Evolutionary conservation across 2,329 filamentous ascomycete genomes (phyloP).

Genomic region (Cytospora paraplurivora): DNA sequence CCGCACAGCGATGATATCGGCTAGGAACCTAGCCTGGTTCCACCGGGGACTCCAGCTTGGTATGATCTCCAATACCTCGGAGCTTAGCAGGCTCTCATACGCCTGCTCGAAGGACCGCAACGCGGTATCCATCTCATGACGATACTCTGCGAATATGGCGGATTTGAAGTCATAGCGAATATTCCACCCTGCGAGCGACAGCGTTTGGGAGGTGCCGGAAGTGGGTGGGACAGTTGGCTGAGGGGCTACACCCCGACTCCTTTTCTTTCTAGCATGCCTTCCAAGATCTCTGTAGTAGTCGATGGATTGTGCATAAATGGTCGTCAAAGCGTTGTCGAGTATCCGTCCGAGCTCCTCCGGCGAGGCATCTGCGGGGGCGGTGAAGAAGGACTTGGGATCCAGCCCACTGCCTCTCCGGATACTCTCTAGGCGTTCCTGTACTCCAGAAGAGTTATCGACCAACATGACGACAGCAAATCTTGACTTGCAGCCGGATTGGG

Average conservation of each 20-base stretch:
- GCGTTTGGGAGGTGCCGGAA: constrained; percentile 77
- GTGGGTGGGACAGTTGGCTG: constrained; percentile 82
- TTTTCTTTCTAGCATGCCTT: constrained; percentile 89
- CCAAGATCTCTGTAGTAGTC: constrained; percentile 95
- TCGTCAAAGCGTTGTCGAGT: constrained; percentile 70
- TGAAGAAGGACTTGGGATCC: constrained; percentile 84
- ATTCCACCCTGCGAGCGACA: constrained; percentile 88
- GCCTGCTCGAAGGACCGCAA: constrained; percentile 84
- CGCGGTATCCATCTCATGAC: constrained; percentile 88
- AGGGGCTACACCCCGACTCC: constrained; percentile 74
- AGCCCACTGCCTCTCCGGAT: constrained; percentile 79
- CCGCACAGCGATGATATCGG: constrained; percentile 79
- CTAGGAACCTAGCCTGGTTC: constrained; percentile 87
- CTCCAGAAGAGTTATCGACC: constrained; percentile 63
- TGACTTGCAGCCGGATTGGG: constrained; percentile 73
- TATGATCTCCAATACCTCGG: constrained; percentile 85
- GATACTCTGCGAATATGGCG: constrained; percentile 86
- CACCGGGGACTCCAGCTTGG: constrained; percentile 88
- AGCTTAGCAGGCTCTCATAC: constrained; percentile 78
- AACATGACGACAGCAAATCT: constrained; percentile 77
- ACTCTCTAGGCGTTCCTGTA: constrained; percentile 70
- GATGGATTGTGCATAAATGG: constrained; percentile 72
- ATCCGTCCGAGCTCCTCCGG: constrained; percentile 72
- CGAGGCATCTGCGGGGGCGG: constrained; percentile 74
- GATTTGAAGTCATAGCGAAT: constrained; percentile 94